Conservation (phyloP, 371 early-diverging fungal species). For the Batkoa obscura region DNA sequence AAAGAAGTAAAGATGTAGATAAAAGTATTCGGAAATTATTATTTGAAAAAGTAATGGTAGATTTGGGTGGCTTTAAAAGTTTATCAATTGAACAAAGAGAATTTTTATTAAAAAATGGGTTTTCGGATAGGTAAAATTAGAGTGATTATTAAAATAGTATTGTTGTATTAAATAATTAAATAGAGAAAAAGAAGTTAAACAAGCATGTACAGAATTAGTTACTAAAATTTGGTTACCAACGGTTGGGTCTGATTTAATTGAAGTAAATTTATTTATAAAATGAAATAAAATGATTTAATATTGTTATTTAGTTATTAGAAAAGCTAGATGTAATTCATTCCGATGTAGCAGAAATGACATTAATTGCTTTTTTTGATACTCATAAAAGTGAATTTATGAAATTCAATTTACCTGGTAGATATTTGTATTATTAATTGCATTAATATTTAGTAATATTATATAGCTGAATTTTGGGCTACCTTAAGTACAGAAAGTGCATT, state of each 20-base stretch:
- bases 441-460: neutral
- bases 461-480: neutral
- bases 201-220: slow-evolving; percentile 52
- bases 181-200: slow-evolving; percentile 47
- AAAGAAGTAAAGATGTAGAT: slow-evolving; percentile 59
- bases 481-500: neutral
- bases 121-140: slow-evolving; percentile 36
- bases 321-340: slow-evolving; percentile 63
- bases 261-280: slow-evolving; percentile 14
- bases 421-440: neutral
- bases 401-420: slow-evolving; percentile 28
- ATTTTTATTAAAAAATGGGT: slow-evolving; percentile 44
- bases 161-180: slow-evolving; percentile 5
- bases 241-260: slow-evolving; percentile 49
- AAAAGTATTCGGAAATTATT: slow-evolving; percentile 37
- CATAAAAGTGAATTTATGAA: slow-evolving; percentile 41
- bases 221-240: slow-evolving; percentile 55
- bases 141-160: neutral
- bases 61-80: slow-evolving; percentile 39
- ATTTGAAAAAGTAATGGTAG: slow-evolving; percentile 42
- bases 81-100: slow-evolving; percentile 50
- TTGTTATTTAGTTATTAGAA: slow-evolving; percentile 32
- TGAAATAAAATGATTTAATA: neutral
- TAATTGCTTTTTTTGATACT: slow-evolving; percentile 39
- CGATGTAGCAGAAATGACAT: slow-evolving; percentile 37